Base-by-base conservation (phyloP, 2,329 filamentous ascomycete species). In the Aspergillus vadensis region DNA sequence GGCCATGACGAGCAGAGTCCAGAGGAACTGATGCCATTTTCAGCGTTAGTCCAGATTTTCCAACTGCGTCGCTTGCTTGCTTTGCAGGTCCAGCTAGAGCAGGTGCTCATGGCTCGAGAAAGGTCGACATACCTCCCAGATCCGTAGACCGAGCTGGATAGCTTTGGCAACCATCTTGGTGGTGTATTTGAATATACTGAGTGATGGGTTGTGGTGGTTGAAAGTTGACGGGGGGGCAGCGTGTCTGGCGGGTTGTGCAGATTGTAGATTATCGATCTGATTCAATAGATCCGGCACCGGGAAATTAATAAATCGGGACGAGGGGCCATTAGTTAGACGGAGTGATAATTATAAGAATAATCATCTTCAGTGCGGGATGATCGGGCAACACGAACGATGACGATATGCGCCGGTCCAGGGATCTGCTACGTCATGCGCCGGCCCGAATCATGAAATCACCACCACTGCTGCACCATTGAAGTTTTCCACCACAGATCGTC, bases 1-100 rank as follows among this genome's bases (percentile, higher is more conserved):
- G 12, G 85, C 80, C 78, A 88, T 84, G 70, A 88, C 74, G 69
- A 89, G 80, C 59, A 88, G 72, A 36, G 84, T 79, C 77, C 82
- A 87, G 69, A 87, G 53, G 74, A 88, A 84, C 85, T 88, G 44
- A 17, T 14, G 8, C 10, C 43, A 15, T 27, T n/a, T 54, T 67
- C 50, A 57, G 59, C 43, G n/a, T 52, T 53, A n/a, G 10, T 25
- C 27, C 17, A 17, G 15, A 30, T 23, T 51, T 12, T 2, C 2
- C 14, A n/a, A 4, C 39, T 21, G 32, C 41, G 27, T 43, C 7
- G 1, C 15, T n/a, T 17, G 48, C 10, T 44, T 15, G 38, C 27
- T n/a, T 44, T n/a, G 38, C 19, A 32, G 36, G 14, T 1, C 41
- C 17, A 44, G 41, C 41, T 5, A 23, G 41, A 19, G 48, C 23